Base-by-base conservation (phyloP, 1,284 basidiomycete genomes). In the Ganoderma lingzhi region DNA sequence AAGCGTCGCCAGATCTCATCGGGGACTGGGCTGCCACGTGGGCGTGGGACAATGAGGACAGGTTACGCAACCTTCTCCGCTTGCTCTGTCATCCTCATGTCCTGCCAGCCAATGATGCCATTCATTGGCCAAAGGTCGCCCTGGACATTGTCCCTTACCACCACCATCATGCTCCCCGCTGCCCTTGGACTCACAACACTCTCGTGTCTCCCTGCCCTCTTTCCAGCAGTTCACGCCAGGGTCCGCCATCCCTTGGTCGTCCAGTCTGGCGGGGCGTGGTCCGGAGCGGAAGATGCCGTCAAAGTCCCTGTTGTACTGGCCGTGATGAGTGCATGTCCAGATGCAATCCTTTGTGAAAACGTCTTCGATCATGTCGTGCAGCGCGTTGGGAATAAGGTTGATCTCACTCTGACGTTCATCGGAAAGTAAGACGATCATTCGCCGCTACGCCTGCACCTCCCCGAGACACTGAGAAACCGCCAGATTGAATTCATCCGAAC, bases 261-360 rank as follows among this genome's bases (percentile, higher is more conserved):
- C 65, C 80, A 84, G 62, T 41, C 64, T 19, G 32, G 35, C 39
- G 64, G 62, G 12, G 44, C 72, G 6, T 68, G 60, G 64, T 39
- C 74, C 75, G 53, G 64, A 65, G 23, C 28, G 70, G 58, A 76
- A 42, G 73, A 78, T 58, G 80, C 82, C 72, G 78, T 84, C 75
- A 89, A 87, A 80, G 91, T 85, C 2, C 84, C 84, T 14, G 80
- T 86, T 14, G 76, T 84, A 51, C 82, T 94, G 30, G 93, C 91
- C 30, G 92, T 94, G 53, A 94, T 93, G 92, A 92, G 90, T 74
- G 87, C 86, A 59, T 93, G 93, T 77, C 92, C 92, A 2, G 93
- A 95, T 72, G 93, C 93, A 6, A 77, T 94, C 32, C 76, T 91
- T 19, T 96, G 95, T 77, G 95, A 97, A 80, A 82, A 84, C 23